Percentiles rank a stretch among this genome's conserved stretches.
Evolutionary conservation across 257 asterid genomes (phyloP).

Genomic region (Petrea volubilis): DNA sequence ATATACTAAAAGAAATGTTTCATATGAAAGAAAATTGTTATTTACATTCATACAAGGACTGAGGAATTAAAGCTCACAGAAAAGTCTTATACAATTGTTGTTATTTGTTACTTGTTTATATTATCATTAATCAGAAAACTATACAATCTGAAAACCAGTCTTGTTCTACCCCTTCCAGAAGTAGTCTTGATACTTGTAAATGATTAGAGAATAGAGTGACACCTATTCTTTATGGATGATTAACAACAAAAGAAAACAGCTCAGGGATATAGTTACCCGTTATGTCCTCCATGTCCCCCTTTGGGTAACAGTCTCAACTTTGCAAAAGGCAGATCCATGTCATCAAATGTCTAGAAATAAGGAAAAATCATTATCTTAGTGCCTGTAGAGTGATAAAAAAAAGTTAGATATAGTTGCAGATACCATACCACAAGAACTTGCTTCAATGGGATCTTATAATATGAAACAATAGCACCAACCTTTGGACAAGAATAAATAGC

Average conservation of each 20-base stretch:
- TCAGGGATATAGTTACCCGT: slow-evolving; percentile 57
- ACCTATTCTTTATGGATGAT: slow-evolving; percentile 11
- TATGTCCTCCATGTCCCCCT: slow-evolving; percentile 99
- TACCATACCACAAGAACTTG: slow-evolving; percentile 92
- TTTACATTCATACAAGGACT: not conserved
- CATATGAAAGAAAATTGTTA: not conserved
- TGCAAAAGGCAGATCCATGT: slow-evolving; percentile 89
- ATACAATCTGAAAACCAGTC: not conserved
- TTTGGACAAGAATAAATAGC: slow-evolving; percentile 30
- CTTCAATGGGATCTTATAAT: slow-evolving; percentile 84
- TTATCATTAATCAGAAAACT: not conserved
- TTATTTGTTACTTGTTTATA: not conserved
- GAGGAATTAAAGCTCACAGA: not conserved
- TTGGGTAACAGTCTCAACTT: slow-evolving; percentile 86
- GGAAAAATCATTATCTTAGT: slow-evolving; percentile 11
- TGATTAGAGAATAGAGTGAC: not conserved
- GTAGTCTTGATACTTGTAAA: not conserved
- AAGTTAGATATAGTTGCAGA: slow-evolving; percentile 7
- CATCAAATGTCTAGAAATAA: slow-evolving; percentile 73
- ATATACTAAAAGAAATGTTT: not conserved
- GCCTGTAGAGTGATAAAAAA: slow-evolving; percentile 5
- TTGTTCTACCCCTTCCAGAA: not conserved
- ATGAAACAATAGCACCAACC: slow-evolving; percentile 93
- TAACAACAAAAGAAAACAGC: slow-evolving; percentile 16
- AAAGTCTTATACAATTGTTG: not conserved